These are phyloP conservation scores for Crucibulum laeve DNA, from an alignment of 768 basidiomycete species.

Conservation along the genomic window DNA sequence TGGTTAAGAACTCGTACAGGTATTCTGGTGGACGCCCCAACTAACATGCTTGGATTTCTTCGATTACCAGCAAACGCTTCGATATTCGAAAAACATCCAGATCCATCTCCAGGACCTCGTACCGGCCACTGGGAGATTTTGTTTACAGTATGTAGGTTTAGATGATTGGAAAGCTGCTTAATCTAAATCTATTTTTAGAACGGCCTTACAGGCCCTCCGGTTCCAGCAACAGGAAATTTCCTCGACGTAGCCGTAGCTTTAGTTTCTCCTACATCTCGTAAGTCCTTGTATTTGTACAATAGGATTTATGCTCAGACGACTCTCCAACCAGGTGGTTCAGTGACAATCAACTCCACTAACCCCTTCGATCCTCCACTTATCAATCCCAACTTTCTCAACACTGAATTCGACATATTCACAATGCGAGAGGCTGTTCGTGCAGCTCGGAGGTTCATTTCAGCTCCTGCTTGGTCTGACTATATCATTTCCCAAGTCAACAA, in stretches of 20 bases:
- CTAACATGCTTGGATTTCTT: constrained; percentile 4
- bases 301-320: not conserved
- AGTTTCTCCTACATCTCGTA: constrained; percentile 14
- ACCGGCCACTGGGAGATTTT: constrained; percentile 18
- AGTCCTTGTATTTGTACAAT: not conserved
- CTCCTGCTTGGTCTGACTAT: constrained; percentile 5
- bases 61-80: constrained; percentile 7
- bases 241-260: constrained; percentile 10
- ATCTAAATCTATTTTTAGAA: not conserved
- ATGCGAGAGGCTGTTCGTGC: constrained; percentile 7
- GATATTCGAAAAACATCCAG: constrained; percentile 7
- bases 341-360: constrained; percentile 2
- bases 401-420: constrained; percentile 8
- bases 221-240: constrained; percentile 10
- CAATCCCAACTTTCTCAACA: constrained; percentile 24
- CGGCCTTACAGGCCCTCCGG: not conserved
- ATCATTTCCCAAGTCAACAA: constrained; percentile 1
- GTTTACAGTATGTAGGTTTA: constrained; percentile 20
- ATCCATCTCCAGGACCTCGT: constrained; percentile 7
- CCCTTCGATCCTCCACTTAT: constrained; percentile 8
- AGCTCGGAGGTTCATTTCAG: constrained; percentile 4
- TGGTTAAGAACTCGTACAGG: not conserved
- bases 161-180: not conserved
- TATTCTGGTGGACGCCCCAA: not conserved
- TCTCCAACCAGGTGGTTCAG: constrained; percentile 5